A percentile compares a stretch with the other conserved stretches of the same genome.
These are phyloP conservation scores for Rhynchospora tenuis DNA, from an alignment of 176 grass and related monocot genomes.

Conservation along the genomic window DNA sequence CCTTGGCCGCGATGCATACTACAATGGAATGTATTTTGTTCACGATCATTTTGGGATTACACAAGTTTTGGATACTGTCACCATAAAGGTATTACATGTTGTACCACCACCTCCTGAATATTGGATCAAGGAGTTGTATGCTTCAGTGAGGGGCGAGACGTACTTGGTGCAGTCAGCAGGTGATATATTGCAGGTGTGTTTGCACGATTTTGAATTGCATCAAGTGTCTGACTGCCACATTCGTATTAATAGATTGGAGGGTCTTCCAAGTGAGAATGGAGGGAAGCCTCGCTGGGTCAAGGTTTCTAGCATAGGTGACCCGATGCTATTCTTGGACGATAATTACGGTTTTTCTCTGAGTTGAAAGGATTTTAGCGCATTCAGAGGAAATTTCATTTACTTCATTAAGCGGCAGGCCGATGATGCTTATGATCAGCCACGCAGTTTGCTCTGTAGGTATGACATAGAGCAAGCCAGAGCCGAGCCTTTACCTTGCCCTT, in stretches of 20 bases:
- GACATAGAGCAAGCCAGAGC: conserved; percentile 15
- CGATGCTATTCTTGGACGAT: conserved; percentile 12
- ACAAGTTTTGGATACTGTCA: neutral
- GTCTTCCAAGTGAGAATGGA: neutral
- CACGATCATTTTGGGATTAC: conserved; percentile 2
- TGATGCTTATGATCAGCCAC: conserved; percentile 3
- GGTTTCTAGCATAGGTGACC: conserved; percentile 16
- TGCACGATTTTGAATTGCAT: neutral
- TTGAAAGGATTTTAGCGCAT: neutral
- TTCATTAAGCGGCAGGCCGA: neutral
- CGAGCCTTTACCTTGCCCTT: conserved; percentile 1
- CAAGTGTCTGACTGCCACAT: neutral
- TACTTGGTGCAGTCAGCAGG: conserved; percentile 14
- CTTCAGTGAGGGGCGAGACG: neutral
- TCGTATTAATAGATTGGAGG: conserved; percentile 9
- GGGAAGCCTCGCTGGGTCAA: conserved; percentile 5
- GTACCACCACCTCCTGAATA: neutral
- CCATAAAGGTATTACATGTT: neutral
- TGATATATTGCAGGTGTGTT: conserved; percentile 3
- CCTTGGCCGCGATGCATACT: conserved; percentile 10
- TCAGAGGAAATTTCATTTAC: conserved; percentile 12
- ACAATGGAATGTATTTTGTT: neutral
- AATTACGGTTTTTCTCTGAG: conserved; percentile 9
- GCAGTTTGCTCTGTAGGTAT: conserved; percentile 13
- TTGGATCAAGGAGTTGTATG: neutral